A percentile compares a stretch with the other conserved stretches of the same genome.
Conservation (phyloP, 2,329 filamentous ascomycete species). For the Reticulascus tulasneorum region DNA sequence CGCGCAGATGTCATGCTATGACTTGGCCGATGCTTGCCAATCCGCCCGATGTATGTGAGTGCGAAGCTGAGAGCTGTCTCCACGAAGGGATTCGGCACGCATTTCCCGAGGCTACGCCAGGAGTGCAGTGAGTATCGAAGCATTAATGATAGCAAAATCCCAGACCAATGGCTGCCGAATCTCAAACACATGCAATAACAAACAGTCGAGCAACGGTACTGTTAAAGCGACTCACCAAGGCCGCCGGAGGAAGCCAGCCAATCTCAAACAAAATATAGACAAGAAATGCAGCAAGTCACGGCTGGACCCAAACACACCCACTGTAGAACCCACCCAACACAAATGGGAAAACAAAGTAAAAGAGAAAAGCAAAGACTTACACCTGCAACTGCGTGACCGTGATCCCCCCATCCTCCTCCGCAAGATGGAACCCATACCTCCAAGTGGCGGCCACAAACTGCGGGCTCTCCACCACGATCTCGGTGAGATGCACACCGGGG, state of each 20-base stretch:
- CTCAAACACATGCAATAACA: too few relatives aligned
- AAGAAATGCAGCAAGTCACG: too few relatives aligned
- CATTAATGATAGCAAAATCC: too few relatives aligned
- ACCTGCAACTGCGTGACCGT: constrained; percentile 73
- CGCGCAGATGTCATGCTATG: constrained; percentile 62
- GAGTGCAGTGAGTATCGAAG: too few relatives aligned
- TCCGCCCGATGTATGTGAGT: constrained; percentile 69
- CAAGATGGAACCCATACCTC: constrained; percentile 76
- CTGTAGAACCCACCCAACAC: too few relatives aligned
- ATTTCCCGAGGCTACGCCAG: neutral
- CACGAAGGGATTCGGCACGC: constrained; percentile 73
- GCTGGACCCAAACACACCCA: too few relatives aligned
- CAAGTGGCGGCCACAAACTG: constrained; percentile 86
- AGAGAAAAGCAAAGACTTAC: constrained; percentile 50
- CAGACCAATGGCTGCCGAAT: too few relatives aligned
- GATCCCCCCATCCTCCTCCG: constrained; percentile 71
- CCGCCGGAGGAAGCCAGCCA: too few relatives aligned
- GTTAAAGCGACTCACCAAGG: too few relatives aligned
- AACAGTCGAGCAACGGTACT: too few relatives aligned
- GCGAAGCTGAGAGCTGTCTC: constrained; percentile 87
- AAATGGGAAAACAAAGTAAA: constrained; percentile 4
- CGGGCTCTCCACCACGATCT: constrained; percentile 84
- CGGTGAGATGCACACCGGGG: constrained; percentile 59
- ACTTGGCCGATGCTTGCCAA: constrained; percentile 30
- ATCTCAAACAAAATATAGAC: too few relatives aligned